These are phyloP conservation scores for Zygnema circumcarinatum DNA, from an alignment of 139 green algal genomes.

Conservation along the genomic window DNA sequence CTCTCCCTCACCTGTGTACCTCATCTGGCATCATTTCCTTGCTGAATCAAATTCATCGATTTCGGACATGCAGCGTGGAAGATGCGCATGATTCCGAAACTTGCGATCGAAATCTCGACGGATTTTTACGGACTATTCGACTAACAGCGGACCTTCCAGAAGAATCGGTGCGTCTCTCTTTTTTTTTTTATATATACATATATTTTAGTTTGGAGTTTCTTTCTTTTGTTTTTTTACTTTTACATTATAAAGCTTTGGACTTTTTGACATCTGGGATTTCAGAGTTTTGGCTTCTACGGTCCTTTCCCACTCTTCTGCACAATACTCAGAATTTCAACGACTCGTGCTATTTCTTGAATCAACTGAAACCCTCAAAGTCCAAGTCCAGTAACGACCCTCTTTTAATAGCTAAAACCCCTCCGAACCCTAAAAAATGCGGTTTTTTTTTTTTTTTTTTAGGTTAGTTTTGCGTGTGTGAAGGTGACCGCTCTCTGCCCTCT, in stretches of 20 bases:
- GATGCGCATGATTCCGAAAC: slow-evolving; percentile 44
- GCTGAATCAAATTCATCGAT: too few species aligned
- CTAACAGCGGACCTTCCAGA: background rate
- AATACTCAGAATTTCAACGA: too few species aligned
- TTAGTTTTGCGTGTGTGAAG: slow-evolving; percentile 48
- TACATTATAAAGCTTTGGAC: background rate
- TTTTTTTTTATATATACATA: background rate
- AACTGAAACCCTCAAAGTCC: too few species aligned
- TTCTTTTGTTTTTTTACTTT: background rate
- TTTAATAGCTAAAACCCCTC: too few species aligned
- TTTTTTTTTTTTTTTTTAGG: slow-evolving; percentile 14
- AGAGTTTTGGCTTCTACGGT: too few species aligned
- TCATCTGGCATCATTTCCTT: too few species aligned
- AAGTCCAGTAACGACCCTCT: too few species aligned
- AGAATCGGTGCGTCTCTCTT: slow-evolving; percentile 5
- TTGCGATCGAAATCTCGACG: slow-evolving; percentile 44
- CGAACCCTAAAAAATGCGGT: too few species aligned
- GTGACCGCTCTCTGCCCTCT: slow-evolving; percentile 49
- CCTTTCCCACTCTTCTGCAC: too few species aligned
- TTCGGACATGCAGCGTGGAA: slow-evolving; percentile 33
- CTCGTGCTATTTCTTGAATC: too few species aligned
- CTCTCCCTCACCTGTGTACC: too few species aligned
- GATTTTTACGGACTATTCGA: slow-evolving; percentile 42
- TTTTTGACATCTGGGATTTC: too few species aligned
- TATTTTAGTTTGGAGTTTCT: background rate